Percentiles rank a stretch among this genome's conserved stretches.
These are phyloP conservation scores for Fusarium torulosum DNA, from an alignment of 2,329 filamentous ascomycete species.

Conservation along the genomic window DNA sequence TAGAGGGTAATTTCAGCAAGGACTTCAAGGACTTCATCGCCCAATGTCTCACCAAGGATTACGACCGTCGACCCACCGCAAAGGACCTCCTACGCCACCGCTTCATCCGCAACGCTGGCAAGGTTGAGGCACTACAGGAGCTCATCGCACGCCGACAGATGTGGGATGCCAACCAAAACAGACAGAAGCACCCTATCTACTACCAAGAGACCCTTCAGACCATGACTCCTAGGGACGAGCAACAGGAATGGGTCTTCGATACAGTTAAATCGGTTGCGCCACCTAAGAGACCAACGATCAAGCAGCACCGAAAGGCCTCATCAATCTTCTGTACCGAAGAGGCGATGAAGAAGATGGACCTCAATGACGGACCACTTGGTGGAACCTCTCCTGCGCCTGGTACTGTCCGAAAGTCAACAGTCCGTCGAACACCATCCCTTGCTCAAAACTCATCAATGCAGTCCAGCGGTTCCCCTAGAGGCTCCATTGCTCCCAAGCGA, in stretches of 20 bases:
- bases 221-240: constrained; percentile 73
- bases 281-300: constrained; percentile 66
- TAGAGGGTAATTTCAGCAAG: constrained; percentile 88
- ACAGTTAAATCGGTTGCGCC: constrained; percentile 80
- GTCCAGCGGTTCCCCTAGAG: constrained; percentile 58
- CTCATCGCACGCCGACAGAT: constrained; percentile 85
- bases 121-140: constrained; percentile 88
- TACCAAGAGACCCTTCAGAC: constrained; percentile 92
- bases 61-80: constrained; percentile 84
- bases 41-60: constrained; percentile 91
- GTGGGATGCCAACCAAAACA: constrained; percentile 80
- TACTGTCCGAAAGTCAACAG: constrained; percentile 72
- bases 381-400: constrained; percentile 64
- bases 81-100: constrained; percentile 89
- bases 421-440: constrained; percentile 62
- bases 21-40: constrained; percentile 96
- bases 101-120: constrained; percentile 89
- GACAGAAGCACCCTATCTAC: constrained; percentile 80
- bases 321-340: constrained; percentile 71
- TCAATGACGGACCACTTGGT: constrained; percentile 71
- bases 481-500: constrained; percentile 70
- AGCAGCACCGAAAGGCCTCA: constrained; percentile 66
- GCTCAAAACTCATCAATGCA: constrained; percentile 52
- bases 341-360: constrained; percentile 69
- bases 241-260: constrained; percentile 96